Conservation (phyloP, 2,329 filamentous ascomycete species). For the Clonostachys rhizophaga region DNA sequence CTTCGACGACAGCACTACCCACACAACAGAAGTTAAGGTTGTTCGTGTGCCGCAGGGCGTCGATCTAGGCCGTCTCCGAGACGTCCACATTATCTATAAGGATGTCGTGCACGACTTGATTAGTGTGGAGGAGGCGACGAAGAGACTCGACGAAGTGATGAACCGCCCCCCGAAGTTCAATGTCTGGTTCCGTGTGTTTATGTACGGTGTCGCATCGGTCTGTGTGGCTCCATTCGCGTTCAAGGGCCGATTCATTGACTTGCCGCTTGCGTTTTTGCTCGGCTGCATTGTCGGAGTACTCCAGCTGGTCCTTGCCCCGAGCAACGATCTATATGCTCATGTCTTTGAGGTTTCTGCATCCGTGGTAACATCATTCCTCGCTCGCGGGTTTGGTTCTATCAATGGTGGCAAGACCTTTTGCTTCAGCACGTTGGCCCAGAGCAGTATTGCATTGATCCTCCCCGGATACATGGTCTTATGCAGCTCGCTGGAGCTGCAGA, state of each 20-base stretch:
- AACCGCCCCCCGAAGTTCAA: conserved; percentile 38
- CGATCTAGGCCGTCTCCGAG: conserved; percentile 68
- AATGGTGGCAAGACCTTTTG: conserved; percentile 55
- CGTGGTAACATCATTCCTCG: conserved; percentile 63
- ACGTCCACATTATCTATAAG: conserved; percentile 75
- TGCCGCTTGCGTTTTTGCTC: conserved; percentile 72
- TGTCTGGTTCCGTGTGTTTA: conserved; percentile 51
- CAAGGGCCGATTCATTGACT: conserved; percentile 68
- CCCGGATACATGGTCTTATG: conserved; percentile 50
- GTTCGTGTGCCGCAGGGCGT: conserved; percentile 65
- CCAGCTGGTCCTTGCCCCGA: conserved; percentile 70
- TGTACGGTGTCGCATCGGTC: conserved; percentile 74
- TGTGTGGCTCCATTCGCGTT: conserved; percentile 79
- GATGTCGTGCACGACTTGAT: conserved; percentile 77
- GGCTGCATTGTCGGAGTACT: conserved; percentile 70
- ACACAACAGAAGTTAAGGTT: conserved; percentile 77
- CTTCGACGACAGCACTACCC: conserved; percentile 70
- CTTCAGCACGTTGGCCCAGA: conserved; percentile 67
- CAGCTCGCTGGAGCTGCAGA: conserved; percentile 61
- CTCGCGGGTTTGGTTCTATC: conserved; percentile 66
- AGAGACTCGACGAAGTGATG: conserved; percentile 52
- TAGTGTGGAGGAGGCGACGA: conserved; percentile 64
- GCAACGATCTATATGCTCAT: conserved; percentile 63
- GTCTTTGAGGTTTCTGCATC: conserved; percentile 50
- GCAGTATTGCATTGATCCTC: conserved; percentile 71